phyloP scores from a whole-genome alignment of 305 asterid species.

The Fraxinus ornus region DNA sequence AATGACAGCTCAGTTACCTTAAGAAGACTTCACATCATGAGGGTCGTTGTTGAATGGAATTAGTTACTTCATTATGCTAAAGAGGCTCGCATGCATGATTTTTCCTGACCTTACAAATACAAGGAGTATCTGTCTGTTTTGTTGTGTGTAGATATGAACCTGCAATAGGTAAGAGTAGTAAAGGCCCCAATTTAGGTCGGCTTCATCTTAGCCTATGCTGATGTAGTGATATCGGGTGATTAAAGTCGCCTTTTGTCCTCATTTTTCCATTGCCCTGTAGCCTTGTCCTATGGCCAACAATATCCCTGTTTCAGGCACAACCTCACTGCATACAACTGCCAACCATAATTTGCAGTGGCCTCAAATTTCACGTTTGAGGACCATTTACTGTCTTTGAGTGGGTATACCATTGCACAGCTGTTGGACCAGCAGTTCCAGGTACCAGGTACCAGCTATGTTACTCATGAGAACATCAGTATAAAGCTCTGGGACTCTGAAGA shows the following conservation, averaged over 20 bases:
- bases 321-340: neutral
- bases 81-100: neutral
- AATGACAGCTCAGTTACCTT: neutral
- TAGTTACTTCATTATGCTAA: neutral
- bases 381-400: neutral
- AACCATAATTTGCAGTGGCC: neutral
- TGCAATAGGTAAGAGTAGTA: neutral
- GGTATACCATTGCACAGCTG: neutral
- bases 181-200: neutral
- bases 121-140: neutral
- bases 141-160: conserved; percentile 4
- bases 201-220: neutral
- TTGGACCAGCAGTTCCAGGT: neutral
- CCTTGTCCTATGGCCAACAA: neutral
- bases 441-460: neutral
- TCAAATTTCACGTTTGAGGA: neutral
- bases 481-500: conserved; percentile 6
- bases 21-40: neutral
- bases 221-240: neutral
- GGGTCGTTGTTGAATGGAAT: neutral
- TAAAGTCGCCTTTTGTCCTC: neutral
- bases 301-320: neutral
- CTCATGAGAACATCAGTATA: neutral
- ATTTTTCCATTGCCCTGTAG: neutral
- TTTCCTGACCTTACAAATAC: neutral